Percentiles rank a stretch among this genome's conserved stretches.
Conservation (phyloP, 75 land plant genomes). For the Ceratopteris richardii region DNA sequence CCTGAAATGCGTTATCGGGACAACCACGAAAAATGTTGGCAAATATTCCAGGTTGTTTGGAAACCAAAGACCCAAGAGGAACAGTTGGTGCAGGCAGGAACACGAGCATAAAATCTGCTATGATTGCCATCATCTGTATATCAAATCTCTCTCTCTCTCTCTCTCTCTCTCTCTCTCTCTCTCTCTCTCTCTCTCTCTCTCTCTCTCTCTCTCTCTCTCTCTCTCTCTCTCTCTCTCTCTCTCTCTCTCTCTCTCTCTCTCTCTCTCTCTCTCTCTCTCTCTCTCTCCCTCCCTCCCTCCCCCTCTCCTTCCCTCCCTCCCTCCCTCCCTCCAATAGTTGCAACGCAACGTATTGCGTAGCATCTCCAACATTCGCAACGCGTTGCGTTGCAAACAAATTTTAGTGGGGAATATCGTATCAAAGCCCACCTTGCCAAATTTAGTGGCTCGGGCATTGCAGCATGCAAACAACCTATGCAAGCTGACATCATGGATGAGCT, state of each 20-base stretch:
- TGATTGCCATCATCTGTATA: slow-evolving; percentile 32
- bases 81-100: slow-evolving; percentile 42
- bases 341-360: neutral
- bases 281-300: no score
- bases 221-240: no score
- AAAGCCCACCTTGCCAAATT: no score
- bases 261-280: neutral
- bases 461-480: no score
- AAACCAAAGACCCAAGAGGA: slow-evolving; percentile 20
- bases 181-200: neutral
- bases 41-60: slow-evolving; percentile 19
- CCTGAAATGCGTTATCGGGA: slow-evolving; percentile 45
- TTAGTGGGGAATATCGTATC: no score
- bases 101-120: slow-evolving; percentile 41
- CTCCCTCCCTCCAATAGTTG: neutral
- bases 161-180: no score
- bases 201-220: neutral
- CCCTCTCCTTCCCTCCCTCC: neutral
- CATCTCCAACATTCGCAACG: no score
- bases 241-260: neutral
- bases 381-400: no score
- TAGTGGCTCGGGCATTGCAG: no score
- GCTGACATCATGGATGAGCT: no score
- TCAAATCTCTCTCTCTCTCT: neutral
- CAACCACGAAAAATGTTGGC: slow-evolving; percentile 26